Evolutionary conservation across 2,329 filamentous ascomycete species (phyloP).

Genomic region (Parafenestella ontariensis): DNA sequence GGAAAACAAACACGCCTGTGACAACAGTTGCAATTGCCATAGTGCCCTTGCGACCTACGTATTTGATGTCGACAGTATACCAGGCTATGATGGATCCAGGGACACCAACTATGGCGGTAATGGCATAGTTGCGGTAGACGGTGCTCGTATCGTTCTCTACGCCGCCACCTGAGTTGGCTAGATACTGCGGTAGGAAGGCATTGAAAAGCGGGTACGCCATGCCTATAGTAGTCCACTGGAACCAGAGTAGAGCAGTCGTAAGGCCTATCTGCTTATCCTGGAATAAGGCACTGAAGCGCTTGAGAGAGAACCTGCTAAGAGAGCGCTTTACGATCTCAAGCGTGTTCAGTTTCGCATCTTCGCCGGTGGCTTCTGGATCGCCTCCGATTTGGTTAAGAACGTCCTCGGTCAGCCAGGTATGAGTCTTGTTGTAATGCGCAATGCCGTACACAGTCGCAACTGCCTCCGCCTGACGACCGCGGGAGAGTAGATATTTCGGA

Average conservation of each 20-base stretch:
- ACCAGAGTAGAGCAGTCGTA: constrained; percentile 68
- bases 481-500: constrained; percentile 80
- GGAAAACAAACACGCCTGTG: constrained; percentile 72
- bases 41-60: constrained; percentile 74
- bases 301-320: constrained; percentile 70
- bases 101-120: constrained; percentile 77
- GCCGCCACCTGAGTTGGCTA: constrained; percentile 63
- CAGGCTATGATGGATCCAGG: constrained; percentile 79
- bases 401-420: constrained; percentile 69
- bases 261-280: constrained; percentile 55
- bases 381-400: constrained; percentile 63
- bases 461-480: constrained; percentile 78
- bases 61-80: constrained; percentile 75
- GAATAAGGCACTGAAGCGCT: constrained; percentile 71
- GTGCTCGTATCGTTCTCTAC: constrained; percentile 37
- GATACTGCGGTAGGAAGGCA: constrained; percentile 86
- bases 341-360: constrained; percentile 50
- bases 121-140: constrained; percentile 81
- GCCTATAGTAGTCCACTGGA: constrained; percentile 82
- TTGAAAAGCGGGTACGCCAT: constrained; percentile 91
- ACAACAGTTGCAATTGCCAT: constrained; percentile 72
- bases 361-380: constrained; percentile 50
- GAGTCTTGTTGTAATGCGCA: constrained; percentile 69
- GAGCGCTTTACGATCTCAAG: constrained; percentile 64
- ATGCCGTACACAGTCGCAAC: constrained; percentile 82